These are phyloP conservation scores for Allomyces arbusculus DNA, from an alignment of 192 early-diverging fungal species.

Conservation along the genomic window DNA sequence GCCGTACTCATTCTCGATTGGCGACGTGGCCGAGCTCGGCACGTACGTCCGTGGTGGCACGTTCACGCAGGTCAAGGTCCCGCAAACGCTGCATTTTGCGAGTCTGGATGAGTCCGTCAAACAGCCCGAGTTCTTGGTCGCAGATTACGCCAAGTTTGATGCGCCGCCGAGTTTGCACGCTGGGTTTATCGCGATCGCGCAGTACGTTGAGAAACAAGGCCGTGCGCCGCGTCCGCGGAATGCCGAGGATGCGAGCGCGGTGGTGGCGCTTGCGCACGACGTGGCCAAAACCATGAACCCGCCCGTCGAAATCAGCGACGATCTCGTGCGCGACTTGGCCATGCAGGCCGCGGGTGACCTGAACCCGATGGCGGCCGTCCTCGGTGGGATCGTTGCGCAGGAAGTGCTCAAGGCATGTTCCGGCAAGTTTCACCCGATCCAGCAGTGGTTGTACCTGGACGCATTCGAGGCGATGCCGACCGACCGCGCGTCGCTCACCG, in stretches of 20 bases:
- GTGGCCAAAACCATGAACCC: slow-evolving; percentile 47
- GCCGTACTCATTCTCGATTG: slow-evolving; percentile 94
- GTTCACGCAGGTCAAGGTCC: slow-evolving; percentile 92
- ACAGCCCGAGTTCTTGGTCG: slow-evolving; percentile 61
- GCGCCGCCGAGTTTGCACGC: slow-evolving; percentile 79
- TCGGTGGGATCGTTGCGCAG: slow-evolving; percentile 91
- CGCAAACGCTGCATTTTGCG: slow-evolving; percentile 58
- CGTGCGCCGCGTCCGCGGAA: slow-evolving; percentile 68
- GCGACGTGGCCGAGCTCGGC: slow-evolving; percentile 58
- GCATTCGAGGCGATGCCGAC: slow-evolving; percentile 86
- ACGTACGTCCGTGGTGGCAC: slow-evolving; percentile 64
- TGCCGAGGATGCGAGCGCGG: slow-evolving; percentile 62
- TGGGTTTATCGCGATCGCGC: slow-evolving; percentile 86
- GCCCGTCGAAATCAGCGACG: slow-evolving; percentile 53
- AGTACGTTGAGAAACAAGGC: slow-evolving; percentile 43
- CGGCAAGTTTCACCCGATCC: slow-evolving; percentile 85
- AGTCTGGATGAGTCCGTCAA: slow-evolving; percentile 52
- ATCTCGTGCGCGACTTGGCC: slow-evolving; percentile 67
- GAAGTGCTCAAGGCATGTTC: slow-evolving; percentile 94
- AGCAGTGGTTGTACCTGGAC: slow-evolving; percentile 91
- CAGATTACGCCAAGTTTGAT: slow-evolving; percentile 97
- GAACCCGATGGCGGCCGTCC: slow-evolving; percentile 81
- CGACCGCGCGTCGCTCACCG: slow-evolving; percentile 27
- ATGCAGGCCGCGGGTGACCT: slow-evolving; percentile 82
- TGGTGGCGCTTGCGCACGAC: slow-evolving; percentile 47